These are phyloP conservation scores for Brassica juncea DNA, from an alignment of 345 rosid species.

Conservation along the genomic window DNA sequence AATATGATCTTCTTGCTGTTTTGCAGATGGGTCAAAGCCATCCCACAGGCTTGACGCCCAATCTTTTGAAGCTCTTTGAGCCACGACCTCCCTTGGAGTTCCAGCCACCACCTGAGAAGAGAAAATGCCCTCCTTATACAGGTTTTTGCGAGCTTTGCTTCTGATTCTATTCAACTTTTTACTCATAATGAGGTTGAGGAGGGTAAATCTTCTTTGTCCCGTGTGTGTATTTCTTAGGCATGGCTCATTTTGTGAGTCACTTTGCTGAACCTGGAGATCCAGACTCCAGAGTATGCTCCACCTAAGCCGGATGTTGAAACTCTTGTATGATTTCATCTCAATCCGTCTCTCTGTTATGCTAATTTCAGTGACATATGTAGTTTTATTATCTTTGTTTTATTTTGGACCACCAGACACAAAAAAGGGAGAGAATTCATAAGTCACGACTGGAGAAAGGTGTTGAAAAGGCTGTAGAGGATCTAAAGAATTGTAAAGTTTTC, in stretches of 20 bases:
- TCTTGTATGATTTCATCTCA: constrained; percentile 55
- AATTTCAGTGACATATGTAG: neutral
- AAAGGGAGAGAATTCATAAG: constrained; percentile 78
- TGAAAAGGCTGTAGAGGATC: constrained; percentile 81
- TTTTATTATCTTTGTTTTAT: constrained; percentile 11
- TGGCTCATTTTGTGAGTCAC: constrained; percentile 78
- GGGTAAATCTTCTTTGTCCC: neutral
- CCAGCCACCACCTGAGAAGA: constrained; percentile 86
- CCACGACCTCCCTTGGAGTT: constrained; percentile 85
- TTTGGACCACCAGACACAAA: constrained; percentile 50
- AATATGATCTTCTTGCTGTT: constrained; percentile 21
- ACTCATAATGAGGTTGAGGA: neutral
- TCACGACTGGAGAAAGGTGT: constrained; percentile 80
- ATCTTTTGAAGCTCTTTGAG: constrained; percentile 90
- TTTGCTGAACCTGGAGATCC: constrained; percentile 92
- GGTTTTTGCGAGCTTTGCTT: constrained; percentile 47
- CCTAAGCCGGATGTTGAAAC: constrained; percentile 78
- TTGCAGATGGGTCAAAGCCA: constrained; percentile 97
- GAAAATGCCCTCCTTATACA: constrained; percentile 76
- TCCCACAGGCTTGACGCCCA: constrained; percentile 88
- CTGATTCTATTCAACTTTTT: neutral
- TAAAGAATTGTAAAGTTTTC: constrained; percentile 55
- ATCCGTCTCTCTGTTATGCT: neutral
- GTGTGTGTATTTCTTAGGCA: constrained; percentile 50
- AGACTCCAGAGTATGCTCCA: constrained; percentile 87